phyloP scores from a whole-genome alignment of 2,329 filamentous ascomycete genomes.

The Xylariaceae sp. region DNA sequence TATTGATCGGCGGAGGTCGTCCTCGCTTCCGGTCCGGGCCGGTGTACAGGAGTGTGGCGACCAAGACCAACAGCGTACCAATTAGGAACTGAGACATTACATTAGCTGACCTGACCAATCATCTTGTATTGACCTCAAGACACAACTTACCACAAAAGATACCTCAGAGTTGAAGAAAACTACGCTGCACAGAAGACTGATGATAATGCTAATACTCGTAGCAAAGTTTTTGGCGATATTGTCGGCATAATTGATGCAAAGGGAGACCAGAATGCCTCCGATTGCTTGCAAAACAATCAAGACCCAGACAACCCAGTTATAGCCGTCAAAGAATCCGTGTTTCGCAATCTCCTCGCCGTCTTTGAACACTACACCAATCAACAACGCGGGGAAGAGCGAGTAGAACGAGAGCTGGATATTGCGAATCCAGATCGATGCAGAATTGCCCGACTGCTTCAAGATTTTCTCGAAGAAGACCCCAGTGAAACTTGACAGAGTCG shows the following conservation, averaged over 20 bases:
- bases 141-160: slow-evolving; percentile 61
- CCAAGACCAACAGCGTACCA: slow-evolving; percentile 74
- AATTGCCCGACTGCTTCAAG: slow-evolving; percentile 73
- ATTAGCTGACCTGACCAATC: no score
- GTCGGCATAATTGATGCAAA: slow-evolving; percentile 78
- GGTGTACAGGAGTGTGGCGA: slow-evolving; percentile 82
- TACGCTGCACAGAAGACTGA: slow-evolving; percentile 81
- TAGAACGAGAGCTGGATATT: slow-evolving; percentile 95
- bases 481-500: slow-evolving; percentile 76
- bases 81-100: slow-evolving; percentile 84
- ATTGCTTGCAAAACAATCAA: slow-evolving; percentile 78
- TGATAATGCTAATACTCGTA: slow-evolving; percentile 83
- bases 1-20: slow-evolving; percentile 62
- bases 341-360: slow-evolving; percentile 80
- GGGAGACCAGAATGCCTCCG: slow-evolving; percentile 77
- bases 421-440: slow-evolving; percentile 83
- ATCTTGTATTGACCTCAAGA: not conserved
- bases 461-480: slow-evolving; percentile 90
- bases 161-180: slow-evolving; percentile 80
- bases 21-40: slow-evolving; percentile 57
- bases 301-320: slow-evolving; percentile 87
- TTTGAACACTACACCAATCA: slow-evolving; percentile 80
- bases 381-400: slow-evolving; percentile 82
- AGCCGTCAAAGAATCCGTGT: slow-evolving; percentile 90
- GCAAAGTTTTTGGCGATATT: slow-evolving; percentile 94